Percentiles rank a stretch among this genome's conserved stretches.
Evolutionary conservation across 1,139 yeast species (phyloP).

Genomic region (Suhomyces bokatorum): DNA sequence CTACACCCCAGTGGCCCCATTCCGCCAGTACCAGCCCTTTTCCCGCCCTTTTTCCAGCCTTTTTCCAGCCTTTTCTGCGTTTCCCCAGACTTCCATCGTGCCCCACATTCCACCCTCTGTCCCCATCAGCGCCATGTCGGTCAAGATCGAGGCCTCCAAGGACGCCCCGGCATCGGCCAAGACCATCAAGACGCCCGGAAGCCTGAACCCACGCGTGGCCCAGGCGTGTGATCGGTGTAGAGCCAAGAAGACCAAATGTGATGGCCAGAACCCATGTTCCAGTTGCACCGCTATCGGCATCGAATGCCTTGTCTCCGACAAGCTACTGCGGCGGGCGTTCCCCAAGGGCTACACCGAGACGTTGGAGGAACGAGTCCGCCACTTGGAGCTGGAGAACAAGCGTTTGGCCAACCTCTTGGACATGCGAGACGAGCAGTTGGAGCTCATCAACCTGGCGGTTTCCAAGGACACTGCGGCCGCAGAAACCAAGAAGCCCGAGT

Average conservation of each 20-base stretch:
- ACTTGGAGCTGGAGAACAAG: slow-evolving; percentile 45
- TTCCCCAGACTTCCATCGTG: background rate
- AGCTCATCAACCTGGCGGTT: slow-evolving; percentile 18
- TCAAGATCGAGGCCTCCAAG: slow-evolving; percentile 5
- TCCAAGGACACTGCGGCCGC: background rate
- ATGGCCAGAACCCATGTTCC: slow-evolving; percentile 59
- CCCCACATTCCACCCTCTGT: background rate
- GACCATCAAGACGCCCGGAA: slow-evolving; percentile 65
- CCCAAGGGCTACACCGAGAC: slow-evolving; percentile 41
- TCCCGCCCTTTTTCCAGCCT: background rate
- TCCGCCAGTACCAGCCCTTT: background rate
- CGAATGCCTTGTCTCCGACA: slow-evolving; percentile 48
- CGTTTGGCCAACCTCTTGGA: slow-evolving; percentile 51
- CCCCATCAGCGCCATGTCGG: slow-evolving; percentile 1
- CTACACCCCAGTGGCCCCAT: background rate
- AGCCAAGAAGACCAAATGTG: slow-evolving; percentile 75
- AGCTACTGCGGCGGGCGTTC: slow-evolving; percentile 38
- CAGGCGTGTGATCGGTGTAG: slow-evolving; percentile 89
- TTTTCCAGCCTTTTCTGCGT: too few relatives aligned
- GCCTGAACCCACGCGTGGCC: slow-evolving; percentile 59
- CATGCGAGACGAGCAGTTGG: slow-evolving; percentile 61
- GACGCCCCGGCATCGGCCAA: slow-evolving; percentile 32
- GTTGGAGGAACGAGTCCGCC: slow-evolving; percentile 47
- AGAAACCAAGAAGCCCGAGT: background rate
- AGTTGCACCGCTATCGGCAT: slow-evolving; percentile 45